Evolutionary conservation across 345 rosid species (phyloP), one percentile per base, ranked within the genome.

Genomic region (Nasturtium officinale): DNA sequence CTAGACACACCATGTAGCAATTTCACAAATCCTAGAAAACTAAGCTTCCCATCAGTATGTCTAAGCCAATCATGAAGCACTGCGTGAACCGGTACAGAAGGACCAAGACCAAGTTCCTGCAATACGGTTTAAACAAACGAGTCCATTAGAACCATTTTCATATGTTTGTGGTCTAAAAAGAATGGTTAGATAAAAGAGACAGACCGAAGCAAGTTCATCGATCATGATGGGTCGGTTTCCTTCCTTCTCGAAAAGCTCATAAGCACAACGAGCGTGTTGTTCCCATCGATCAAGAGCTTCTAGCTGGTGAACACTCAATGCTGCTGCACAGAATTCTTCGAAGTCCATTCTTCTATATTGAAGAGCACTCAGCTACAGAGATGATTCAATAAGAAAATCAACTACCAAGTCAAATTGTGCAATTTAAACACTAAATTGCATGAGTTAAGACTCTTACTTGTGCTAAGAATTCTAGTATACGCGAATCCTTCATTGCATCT

Each of bases 41-140:
- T 95, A 64, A 95, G 88, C 80, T 91, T 90, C 42, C 99, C 99
- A 82, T 95, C 97, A 0, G 91, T 84, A 63, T 95, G 97, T 74
- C 97, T 83, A 57, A 95, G 85, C 99, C 99, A 95, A 65, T 95
- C 99, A 3, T 91, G 89, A 52, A 95, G 96, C 51, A 95, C 96
- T 4, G 91, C 88, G 11, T 89, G 94, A 52, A 95, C 93, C 10
- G 99, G 96, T 47, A 91, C 80, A 12, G 90, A 83, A 58, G 96
- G 94, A 60, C 96, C 89, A 42, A 95, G 87, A 16, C 99, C 96
- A 25, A 95, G 97, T 73, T 95, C 99, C 99, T 95, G 92, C 12
- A 73, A 67, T 5, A 59, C 12, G 28, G 33, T 15, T 8, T n/a
- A n/a, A 13, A 20, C 26, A 32, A 1, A 3, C 26, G 71, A 46